Conservation (phyloP, 192 early-diverging fungal species). For the Geranomyces michiganensis region DNA sequence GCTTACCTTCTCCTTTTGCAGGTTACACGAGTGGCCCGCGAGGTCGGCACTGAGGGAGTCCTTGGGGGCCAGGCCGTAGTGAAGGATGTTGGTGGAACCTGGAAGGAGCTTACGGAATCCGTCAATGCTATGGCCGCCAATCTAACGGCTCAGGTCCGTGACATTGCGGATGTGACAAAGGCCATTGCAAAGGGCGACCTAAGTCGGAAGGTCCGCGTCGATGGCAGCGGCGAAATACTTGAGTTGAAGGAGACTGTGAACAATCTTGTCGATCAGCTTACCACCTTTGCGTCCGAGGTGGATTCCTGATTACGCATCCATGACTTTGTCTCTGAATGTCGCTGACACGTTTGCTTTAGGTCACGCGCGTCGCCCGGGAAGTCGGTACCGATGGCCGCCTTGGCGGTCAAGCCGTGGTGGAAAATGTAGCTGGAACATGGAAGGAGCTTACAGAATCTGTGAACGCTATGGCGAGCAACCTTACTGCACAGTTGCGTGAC, state of each 20-base stretch:
- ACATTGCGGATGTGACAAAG: slow-evolving; percentile 66
- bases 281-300: slow-evolving; percentile 58
- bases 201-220: slow-evolving; percentile 64
- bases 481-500: slow-evolving; percentile 63
- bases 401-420: slow-evolving; percentile 61
- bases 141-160: slow-evolving; percentile 71
- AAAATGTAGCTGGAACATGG: slow-evolving; percentile 48
- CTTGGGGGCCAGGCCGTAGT: slow-evolving; percentile 66
- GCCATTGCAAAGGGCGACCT: slow-evolving; percentile 71
- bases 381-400: slow-evolving; percentile 69
- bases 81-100: slow-evolving; percentile 69
- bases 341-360: slow-evolving; percentile 47
- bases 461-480: slow-evolving; percentile 62
- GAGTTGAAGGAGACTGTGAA: slow-evolving; percentile 75
- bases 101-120: slow-evolving; percentile 73
- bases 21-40: slow-evolving; percentile 61
- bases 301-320: background rate
- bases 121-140: slow-evolving; percentile 72
- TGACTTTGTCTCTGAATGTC: slow-evolving; percentile 56
- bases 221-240: slow-evolving; percentile 68
- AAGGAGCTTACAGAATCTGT: slow-evolving; percentile 63
- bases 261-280: slow-evolving; percentile 69
- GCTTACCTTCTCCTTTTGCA: no score
- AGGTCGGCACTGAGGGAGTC: slow-evolving; percentile 71
- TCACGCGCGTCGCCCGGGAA: slow-evolving; percentile 67